phyloP scores from a whole-genome alignment of 2,329 filamentous ascomycete species.

The Fusarium heterosporum region DNA sequence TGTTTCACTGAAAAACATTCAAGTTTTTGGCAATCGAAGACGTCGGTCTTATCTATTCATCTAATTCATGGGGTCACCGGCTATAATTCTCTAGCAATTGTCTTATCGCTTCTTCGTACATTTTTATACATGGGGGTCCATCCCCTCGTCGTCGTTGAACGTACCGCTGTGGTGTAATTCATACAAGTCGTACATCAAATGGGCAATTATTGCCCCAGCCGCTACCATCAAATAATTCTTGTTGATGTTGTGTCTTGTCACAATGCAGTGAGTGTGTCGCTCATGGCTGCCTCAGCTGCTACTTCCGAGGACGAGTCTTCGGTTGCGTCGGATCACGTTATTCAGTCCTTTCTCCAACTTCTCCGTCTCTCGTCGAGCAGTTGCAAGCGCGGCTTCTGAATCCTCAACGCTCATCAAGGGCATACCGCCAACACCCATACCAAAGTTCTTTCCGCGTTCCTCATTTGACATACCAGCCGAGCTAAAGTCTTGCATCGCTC shows the following conservation, averaged over 20 bases:
- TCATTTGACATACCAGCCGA: slow-evolving; percentile 46
- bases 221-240: not conserved
- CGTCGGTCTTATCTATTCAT: not conserved
- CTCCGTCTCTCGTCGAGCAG: slow-evolving; percentile 70
- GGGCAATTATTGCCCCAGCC: not conserved
- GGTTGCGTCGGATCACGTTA: slow-evolving; percentile 70
- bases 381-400: slow-evolving; percentile 66
- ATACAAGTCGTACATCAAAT: slow-evolving; percentile 15
- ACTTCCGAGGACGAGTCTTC: slow-evolving; percentile 60
- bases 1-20: not conserved
- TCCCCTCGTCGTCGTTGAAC: not conserved
- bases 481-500: slow-evolving; percentile 52
- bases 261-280: not conserved
- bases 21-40: not conserved
- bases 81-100: not conserved
- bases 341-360: slow-evolving; percentile 71
- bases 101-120: not conserved
- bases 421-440: slow-evolving; percentile 56
- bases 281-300: slow-evolving; percentile 36
- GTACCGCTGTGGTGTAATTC: not conserved
- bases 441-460: slow-evolving; percentile 49
- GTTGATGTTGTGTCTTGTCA: not conserved
- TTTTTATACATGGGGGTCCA: slow-evolving; percentile 12
- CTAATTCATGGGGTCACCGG: not conserved
- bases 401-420: slow-evolving; percentile 72